Conservation (phyloP, 106 monocot genomes). For the Dioscorea zingiberensis region DNA sequence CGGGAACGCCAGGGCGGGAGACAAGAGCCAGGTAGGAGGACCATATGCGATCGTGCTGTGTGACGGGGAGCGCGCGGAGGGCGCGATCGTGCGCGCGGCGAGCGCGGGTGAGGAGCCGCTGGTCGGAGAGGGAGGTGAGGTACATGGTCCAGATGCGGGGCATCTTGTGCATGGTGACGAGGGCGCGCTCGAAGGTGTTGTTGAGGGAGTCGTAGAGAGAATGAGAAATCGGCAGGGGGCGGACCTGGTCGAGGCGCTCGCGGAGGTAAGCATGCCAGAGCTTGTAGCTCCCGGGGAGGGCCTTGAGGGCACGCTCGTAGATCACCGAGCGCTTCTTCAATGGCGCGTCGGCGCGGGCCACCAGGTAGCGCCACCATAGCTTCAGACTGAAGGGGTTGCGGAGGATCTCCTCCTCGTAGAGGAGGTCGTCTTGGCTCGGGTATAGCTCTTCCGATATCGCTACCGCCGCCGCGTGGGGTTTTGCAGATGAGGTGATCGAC, state of each 20-base stretch:
- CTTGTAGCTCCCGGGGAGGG: conserved; percentile 92
- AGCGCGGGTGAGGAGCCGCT: conserved; percentile 47
- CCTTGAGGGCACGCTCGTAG: conserved; percentile 93
- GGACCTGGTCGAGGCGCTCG: conserved; percentile 67
- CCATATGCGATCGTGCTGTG: conserved; percentile 94
- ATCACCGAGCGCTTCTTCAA: conserved; percentile 77
- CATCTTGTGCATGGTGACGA: conserved; percentile 98
- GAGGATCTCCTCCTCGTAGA: conserved; percentile 91
- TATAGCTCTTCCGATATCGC: conserved; percentile 31
- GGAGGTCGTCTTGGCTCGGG: conserved; percentile 47
- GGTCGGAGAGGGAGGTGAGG: conserved; percentile 63
- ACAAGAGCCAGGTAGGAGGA: conserved; percentile 61
- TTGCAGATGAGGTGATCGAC: not conserved
- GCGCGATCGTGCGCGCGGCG: conserved; percentile 79
- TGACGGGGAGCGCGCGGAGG: conserved; percentile 77
- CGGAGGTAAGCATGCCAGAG: conserved; percentile 93
- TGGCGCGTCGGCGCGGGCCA: conserved; percentile 66
- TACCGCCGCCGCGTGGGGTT: not conserved
- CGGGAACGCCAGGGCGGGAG: conserved; percentile 60
- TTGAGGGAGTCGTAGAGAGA: conserved; percentile 51
- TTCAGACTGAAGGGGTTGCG: conserved; percentile 85
- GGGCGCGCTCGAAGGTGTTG: conserved; percentile 93
- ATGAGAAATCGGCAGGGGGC: conserved; percentile 59
- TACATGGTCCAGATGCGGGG: conserved; percentile 91
- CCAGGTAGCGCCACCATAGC: conserved; percentile 92